A percentile compares a stretch with the other conserved stretches of the same genome.
Conservation (phyloP, 2,329 filamentous ascomycete genomes). For the Cercospora beticola region DNA sequence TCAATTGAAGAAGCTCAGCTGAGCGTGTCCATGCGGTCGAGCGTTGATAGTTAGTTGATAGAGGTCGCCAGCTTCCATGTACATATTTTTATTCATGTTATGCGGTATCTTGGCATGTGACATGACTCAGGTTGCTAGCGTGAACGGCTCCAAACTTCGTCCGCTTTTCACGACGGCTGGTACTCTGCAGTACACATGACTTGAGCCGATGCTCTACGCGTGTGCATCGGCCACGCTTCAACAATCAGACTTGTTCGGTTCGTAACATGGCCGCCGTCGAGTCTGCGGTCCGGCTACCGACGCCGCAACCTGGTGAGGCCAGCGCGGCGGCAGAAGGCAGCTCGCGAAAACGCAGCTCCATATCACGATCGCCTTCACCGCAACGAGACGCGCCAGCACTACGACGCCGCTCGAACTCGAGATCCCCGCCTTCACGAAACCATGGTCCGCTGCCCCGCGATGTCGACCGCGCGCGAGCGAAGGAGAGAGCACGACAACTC, state of each 20-base stretch:
- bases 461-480: conserved; percentile 51
- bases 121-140: conserved; percentile 4
- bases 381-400: conserved; percentile 36
- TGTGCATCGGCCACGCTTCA: neutral
- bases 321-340: conserved; percentile 21
- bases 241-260: neutral
- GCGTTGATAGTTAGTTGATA: neutral
- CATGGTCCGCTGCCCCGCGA: conserved; percentile 47
- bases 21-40: neutral
- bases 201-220: neutral
- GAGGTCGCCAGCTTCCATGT: neutral
- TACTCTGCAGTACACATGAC: neutral
- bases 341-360: conserved; percentile 35
- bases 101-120: neutral
- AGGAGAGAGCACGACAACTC: conserved; percentile 55
- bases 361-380: conserved; percentile 40
- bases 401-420: conserved; percentile 35
- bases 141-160: neutral
- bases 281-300: conserved; percentile 33
- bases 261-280: conserved; percentile 24
- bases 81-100: neutral
- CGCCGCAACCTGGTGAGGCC: conserved; percentile 29
- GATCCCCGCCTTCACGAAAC: conserved; percentile 33
- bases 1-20: conserved; percentile 24
- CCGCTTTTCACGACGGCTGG: conserved; percentile 1